Conservation (phyloP, 352 stramenopile species). For the Globisporangium solare region DNA sequence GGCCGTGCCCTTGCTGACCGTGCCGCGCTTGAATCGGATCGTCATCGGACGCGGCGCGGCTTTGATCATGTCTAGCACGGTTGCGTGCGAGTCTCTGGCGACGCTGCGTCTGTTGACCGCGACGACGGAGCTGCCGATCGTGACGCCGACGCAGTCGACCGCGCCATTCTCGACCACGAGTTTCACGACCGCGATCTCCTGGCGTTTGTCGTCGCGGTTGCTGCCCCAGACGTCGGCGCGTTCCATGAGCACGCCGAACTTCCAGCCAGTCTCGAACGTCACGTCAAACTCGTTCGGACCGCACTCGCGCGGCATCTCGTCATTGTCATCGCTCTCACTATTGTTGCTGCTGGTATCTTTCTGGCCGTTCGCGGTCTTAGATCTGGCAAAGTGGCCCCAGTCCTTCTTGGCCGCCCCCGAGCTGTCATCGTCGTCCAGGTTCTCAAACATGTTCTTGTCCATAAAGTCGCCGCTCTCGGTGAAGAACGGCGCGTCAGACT, state of each 20-base stretch:
- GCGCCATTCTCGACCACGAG: slow-evolving; percentile 76
- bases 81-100: slow-evolving; percentile 52
- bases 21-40: slow-evolving; percentile 67
- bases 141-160: slow-evolving; percentile 61
- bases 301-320: slow-evolving; percentile 30
- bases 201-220: slow-evolving; percentile 39
- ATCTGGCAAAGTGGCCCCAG: slow-evolving; percentile 13
- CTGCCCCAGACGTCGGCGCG: slow-evolving; percentile 62
- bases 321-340: slow-evolving; percentile 4
- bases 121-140: slow-evolving; percentile 63
- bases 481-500: slow-evolving; percentile 56
- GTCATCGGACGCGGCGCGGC: slow-evolving; percentile 63
- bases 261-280: slow-evolving; percentile 67
- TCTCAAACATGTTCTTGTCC: slow-evolving; percentile 45
- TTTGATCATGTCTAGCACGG: slow-evolving; percentile 74
- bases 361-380: not conserved
- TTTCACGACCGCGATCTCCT: slow-evolving; percentile 73
- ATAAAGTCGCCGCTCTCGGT: slow-evolving; percentile 65
- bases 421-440: slow-evolving; percentile 59
- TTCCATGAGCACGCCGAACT: slow-evolving; percentile 82
- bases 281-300: slow-evolving; percentile 67
- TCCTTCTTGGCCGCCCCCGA: slow-evolving; percentile 14
- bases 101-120: slow-evolving; percentile 63
- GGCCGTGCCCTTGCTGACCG: slow-evolving; percentile 61
- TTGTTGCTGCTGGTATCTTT: slow-evolving; percentile 3